Evolutionary conservation across 164 flowering plant species (phyloP), one percentile per base, ranked within the genome.

Genomic region (Malania oleifera): DNA sequence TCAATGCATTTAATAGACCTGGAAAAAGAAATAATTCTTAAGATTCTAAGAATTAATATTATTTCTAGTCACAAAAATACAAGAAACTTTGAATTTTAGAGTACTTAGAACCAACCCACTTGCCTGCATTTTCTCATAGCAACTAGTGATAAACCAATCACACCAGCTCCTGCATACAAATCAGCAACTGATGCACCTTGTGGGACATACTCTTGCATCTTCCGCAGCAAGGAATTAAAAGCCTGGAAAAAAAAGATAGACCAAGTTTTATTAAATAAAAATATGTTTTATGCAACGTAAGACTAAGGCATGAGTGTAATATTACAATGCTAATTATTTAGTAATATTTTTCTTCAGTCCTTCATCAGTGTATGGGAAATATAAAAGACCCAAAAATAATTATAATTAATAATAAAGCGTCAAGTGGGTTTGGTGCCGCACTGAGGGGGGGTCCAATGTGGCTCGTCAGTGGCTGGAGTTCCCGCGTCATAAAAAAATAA

Each of bases 131-230:
- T 86, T 71, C 87, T 80, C 7, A 79, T 57, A 39, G 73, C 79
- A 57, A 92, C 96, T 70, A 93, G 72, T 52, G 99, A 93, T 61
- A 90, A 61, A 55, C 99, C 99, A 73, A 93, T 93, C 5, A 78
- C 85, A 59, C 99, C 99, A 75, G 95, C 91, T 71, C 97, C 99
- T 40, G 96, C 99, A 75, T 93, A 93, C 47, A 93, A 72, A 73
- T 93, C 99, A 77, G 84, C 77, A 60, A 90, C 89, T 62, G 97
- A 83, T 73, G 95, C 61, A 51, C 92, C 96, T 67, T 68, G 60
- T 25, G 90, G 96, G 23, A 93, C 92, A 82, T 86, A 81, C 68
- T 81, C 87, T 23, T 88, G 96, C 66, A 93, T 61, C 74, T 85
- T 87, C 59, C 66, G 84, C 35, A 93, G 87, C 82, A 93, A 71